Base-by-base conservation (phyloP, 805 yeast species). In the Scheffersomyces spartinae region DNA sequence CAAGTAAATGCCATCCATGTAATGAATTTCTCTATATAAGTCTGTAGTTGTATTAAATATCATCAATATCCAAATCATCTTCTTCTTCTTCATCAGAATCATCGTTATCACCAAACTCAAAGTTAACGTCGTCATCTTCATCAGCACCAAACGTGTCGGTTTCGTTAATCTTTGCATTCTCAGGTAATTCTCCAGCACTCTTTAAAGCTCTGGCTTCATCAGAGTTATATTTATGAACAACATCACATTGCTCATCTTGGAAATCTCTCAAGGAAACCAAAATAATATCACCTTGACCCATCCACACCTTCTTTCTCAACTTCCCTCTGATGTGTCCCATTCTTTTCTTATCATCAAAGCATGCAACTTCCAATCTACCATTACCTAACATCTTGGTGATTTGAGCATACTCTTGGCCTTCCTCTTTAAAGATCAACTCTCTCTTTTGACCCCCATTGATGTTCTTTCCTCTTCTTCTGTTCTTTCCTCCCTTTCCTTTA, bases 291-390 rank as follows among this genome's bases (percentile, higher is more conserved):
- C 98, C 98, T 57, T 85, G 97, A 24, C 82, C 82, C 84, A 91
- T 86, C 99, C 99, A 91, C 34, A 91, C 98, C 73, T 88, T 91
- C 78, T 91, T 91, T 72, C 99, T 82, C 63, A 91, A 72, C 55
- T 91, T 91, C 46, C 99, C 99, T 71, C 99, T 83, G 49, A 91
- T 91, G 52, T 88, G 98, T 11, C 94, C 98, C 73, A 85, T 72
- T 67, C 99, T 77, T 53, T 75, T 82, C 42, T 68, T 66, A 38
- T 94, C 95, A 50, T 91, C 99, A 49, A 91, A 91, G 64, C 98
- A 91, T 26, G 75, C 56, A 28, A 94, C 95, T 55, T 86, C 95
- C 29, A 91, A 78, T 60, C 98, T 76, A 39, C 98, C 97, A 52
- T 86, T 86, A 55, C 99, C 99, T 44, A 91, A 74, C 96, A 91